These are phyloP conservation scores for Geotrichum reessii DNA, from an alignment of 1,139 yeast genomes.

Conservation along the genomic window DNA sequence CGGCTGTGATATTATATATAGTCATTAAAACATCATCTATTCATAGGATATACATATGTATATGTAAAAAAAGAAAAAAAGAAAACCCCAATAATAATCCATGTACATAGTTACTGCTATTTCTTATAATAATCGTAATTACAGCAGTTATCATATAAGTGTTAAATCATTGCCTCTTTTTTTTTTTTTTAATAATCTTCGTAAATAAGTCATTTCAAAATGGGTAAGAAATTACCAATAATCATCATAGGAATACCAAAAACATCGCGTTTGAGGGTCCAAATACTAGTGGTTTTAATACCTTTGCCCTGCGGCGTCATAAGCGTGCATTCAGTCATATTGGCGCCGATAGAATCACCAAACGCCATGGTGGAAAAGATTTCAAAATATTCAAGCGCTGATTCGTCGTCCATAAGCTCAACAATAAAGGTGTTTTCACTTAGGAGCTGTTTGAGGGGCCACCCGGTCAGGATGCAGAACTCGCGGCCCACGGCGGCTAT, in stretches of 20 bases:
- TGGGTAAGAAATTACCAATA: slow-evolving; percentile 85
- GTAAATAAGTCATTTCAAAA: slow-evolving; percentile 27
- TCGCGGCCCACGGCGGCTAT: slow-evolving; percentile 92
- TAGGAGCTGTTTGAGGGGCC: slow-evolving; percentile 68
- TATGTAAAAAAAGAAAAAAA: background rate
- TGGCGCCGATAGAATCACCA: slow-evolving; percentile 80
- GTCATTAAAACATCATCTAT: background rate
- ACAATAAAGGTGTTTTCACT: slow-evolving; percentile 59
- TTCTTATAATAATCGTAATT: background rate
- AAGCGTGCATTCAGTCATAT: slow-evolving; percentile 77
- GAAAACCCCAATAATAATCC: background rate
- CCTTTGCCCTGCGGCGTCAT: slow-evolving; percentile 48
- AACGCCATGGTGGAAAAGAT: slow-evolving; percentile 80
- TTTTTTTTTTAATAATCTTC: background rate
- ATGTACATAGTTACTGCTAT: background rate
- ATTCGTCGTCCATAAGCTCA: slow-evolving; percentile 80
- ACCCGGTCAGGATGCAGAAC: slow-evolving; percentile 83
- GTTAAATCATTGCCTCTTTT: background rate
- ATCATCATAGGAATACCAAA: slow-evolving; percentile 96
- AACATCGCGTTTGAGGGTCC: slow-evolving; percentile 86
- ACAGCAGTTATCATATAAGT: too few relatives aligned
- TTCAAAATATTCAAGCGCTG: slow-evolving; percentile 83
- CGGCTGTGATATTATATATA: background rate
- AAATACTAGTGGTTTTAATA: slow-evolving; percentile 69
- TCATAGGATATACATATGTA: background rate